Conservation (phyloP, 768 basidiomycete species). For the Termitomyces sp. region DNA sequence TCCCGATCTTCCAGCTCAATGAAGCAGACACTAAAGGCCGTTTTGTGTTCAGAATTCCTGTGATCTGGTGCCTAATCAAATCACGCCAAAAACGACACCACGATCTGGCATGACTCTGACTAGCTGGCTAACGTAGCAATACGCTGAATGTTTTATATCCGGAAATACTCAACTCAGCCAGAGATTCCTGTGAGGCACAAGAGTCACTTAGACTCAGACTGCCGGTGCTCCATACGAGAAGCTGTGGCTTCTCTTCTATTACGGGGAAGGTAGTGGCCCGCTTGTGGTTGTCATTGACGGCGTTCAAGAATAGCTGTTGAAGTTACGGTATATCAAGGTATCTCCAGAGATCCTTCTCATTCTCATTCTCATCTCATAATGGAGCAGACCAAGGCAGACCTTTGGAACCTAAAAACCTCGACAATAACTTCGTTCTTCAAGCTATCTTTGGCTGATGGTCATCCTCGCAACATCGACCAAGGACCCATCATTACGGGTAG, state of each 20-base stretch:
- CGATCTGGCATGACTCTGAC: too few relatives aligned
- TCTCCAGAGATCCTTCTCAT: background rate
- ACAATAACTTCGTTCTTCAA: background rate
- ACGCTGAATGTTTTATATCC: too few relatives aligned
- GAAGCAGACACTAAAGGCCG: background rate
- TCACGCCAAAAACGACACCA: background rate
- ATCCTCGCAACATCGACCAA: background rate
- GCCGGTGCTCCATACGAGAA: background rate
- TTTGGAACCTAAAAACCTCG: background rate
- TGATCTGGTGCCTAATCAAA: background rate
- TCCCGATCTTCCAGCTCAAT: background rate
- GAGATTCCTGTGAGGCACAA: background rate
- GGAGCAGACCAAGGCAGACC: background rate
- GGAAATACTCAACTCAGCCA: background rate
- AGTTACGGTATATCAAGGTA: background rate
- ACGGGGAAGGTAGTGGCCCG: background rate
- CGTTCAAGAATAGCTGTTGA: background rate
- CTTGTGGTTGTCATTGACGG: background rate
- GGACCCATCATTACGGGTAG: background rate
- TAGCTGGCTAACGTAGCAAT: background rate
- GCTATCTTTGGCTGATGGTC: background rate
- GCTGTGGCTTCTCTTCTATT: slow-evolving; percentile 1
- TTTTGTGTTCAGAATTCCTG: background rate
- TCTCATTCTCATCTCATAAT: background rate
- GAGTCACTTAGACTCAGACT: background rate